A percentile compares a stretch with the other conserved stretches of the same genome.
Conservation (phyloP, 768 basidiomycete species). For the Multifurca ochricompacta region DNA sequence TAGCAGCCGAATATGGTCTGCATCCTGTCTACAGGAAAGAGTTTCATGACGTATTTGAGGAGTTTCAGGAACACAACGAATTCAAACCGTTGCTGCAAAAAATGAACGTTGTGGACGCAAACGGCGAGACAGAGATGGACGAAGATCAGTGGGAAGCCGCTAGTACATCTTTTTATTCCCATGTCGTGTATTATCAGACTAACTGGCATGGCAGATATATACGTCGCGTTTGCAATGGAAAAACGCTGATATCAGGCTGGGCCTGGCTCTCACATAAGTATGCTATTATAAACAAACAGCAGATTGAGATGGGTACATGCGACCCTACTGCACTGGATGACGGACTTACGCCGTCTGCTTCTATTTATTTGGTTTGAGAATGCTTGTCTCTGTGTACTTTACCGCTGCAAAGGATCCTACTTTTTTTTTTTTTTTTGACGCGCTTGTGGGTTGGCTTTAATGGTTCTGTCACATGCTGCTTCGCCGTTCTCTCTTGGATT, state of each 20-base stretch:
- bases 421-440: background rate
- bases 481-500: background rate
- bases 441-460: background rate
- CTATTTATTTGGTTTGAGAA: background rate
- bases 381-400: constrained; percentile 2
- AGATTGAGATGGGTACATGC: constrained; percentile 3
- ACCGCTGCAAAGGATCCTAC: background rate
- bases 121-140: constrained; percentile 88
- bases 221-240: constrained; percentile 88
- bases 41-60: constrained; percentile 83
- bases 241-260: constrained; percentile 37
- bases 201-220: constrained; percentile 64
- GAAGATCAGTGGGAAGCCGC: constrained; percentile 97
- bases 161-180: constrained; percentile 51
- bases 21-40: constrained; percentile 71
- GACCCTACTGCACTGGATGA: background rate
- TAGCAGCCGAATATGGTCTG: constrained; percentile 79
- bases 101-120: constrained; percentile 86
- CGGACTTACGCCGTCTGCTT: constrained; percentile 1
- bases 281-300: constrained; percentile 7
- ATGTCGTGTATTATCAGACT: background rate
- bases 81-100: constrained; percentile 75
- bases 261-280: constrained; percentile 1
- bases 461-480: background rate
- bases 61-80: constrained; percentile 72